These are phyloP conservation scores for Termitomyces titanicus DNA, from an alignment of 768 basidiomycete genomes.

Conservation along the genomic window DNA sequence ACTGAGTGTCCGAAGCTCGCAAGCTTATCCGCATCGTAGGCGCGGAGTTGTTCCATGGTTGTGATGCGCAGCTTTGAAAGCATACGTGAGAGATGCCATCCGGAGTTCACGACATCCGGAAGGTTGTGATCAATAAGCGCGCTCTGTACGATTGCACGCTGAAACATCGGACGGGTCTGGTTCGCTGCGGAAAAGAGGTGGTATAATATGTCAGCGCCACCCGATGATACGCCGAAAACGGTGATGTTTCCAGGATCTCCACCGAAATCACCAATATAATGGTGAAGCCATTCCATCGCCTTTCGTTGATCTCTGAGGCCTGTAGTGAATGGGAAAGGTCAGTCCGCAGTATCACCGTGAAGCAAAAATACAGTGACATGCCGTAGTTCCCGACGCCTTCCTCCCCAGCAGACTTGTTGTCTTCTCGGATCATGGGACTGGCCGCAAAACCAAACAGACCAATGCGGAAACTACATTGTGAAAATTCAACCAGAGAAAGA, in stretches of 20 bases:
- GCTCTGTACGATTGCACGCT: constrained; percentile 75
- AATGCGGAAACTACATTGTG: constrained; percentile 59
- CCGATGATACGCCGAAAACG: constrained; percentile 47
- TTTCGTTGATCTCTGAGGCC: constrained; percentile 63
- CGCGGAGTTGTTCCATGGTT: constrained; percentile 59
- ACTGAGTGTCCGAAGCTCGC: constrained; percentile 45
- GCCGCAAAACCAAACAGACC: constrained; percentile 79
- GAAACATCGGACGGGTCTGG: constrained; percentile 56
- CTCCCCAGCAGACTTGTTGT: constrained; percentile 62
- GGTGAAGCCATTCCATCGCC: constrained; percentile 62
- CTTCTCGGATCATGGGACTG: constrained; percentile 58
- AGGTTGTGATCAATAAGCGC: constrained; percentile 59
- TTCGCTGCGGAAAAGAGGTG: constrained; percentile 66
- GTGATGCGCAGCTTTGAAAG: constrained; percentile 53
- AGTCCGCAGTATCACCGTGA: background rate
- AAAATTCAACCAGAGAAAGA: background rate
- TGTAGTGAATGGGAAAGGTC: constrained; percentile 18
- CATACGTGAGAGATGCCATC: constrained; percentile 63
- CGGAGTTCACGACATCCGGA: constrained; percentile 56
- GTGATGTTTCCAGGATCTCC: constrained; percentile 62
- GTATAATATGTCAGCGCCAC: constrained; percentile 55
- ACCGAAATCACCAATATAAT: constrained; percentile 59
- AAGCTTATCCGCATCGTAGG: constrained; percentile 54
- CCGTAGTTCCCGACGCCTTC: constrained; percentile 79
- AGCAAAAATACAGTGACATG: constrained; percentile 22